Evolutionary conservation across 2,329 filamentous ascomycete genomes (phyloP).

Genomic region (Trichoderma sp.): DNA sequence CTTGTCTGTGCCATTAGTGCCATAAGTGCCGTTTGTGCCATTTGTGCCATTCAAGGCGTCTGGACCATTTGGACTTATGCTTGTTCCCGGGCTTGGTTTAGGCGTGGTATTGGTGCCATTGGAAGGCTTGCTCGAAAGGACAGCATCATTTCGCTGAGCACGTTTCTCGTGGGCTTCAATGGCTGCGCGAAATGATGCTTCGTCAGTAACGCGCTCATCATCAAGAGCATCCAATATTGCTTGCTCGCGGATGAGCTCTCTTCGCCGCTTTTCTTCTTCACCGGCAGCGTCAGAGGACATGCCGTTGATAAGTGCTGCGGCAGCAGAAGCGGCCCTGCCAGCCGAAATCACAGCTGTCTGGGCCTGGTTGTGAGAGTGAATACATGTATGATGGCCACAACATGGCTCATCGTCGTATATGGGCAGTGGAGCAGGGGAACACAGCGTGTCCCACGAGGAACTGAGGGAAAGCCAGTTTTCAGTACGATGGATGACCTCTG

Average conservation of each 20-base stretch:
- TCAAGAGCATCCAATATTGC: conserved; percentile 67
- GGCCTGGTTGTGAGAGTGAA: not conserved
- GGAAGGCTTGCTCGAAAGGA: not conserved
- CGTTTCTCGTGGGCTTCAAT: conserved; percentile 61
- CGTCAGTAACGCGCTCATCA: conserved; percentile 68
- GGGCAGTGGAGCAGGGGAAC: conserved; percentile 59
- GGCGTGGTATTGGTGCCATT: not conserved
- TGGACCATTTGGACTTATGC: not conserved
- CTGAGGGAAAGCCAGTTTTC: conserved; percentile 70
- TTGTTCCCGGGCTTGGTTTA: not conserved
- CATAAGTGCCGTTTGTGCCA: no score
- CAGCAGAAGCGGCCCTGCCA: conserved; percentile 29
- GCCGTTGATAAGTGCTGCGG: conserved; percentile 29
- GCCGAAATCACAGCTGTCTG: conserved; percentile 25
- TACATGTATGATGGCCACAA: not conserved
- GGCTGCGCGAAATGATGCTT: conserved; percentile 64
- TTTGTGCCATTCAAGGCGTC: not conserved
- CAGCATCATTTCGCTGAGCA: conserved; percentile 53
- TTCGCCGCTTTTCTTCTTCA: conserved; percentile 51
- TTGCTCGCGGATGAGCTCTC: conserved; percentile 62
- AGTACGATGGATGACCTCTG: conserved; percentile 68
- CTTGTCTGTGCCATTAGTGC: not conserved
- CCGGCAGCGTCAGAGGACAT: conserved; percentile 25
- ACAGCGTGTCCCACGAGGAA: conserved; percentile 70
- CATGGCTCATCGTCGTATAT: conserved; percentile 24